Conservation (phyloP, 202 grass and related monocot genomes). For the Zizania palustris region DNA sequence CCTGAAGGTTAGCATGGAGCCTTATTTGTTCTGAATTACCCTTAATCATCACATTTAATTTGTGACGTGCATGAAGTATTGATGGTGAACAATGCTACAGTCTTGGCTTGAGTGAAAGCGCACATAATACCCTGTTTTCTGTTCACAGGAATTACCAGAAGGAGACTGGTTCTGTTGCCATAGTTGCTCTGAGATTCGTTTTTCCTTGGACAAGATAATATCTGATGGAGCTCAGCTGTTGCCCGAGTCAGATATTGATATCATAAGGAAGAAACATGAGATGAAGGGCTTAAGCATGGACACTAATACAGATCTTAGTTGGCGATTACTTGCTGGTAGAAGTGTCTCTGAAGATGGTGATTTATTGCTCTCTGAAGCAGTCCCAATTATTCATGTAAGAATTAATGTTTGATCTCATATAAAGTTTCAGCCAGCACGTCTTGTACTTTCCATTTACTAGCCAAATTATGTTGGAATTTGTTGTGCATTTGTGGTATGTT, state of each 20-base stretch:
- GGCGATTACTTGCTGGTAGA: slow-evolving; percentile 84
- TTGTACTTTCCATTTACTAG: neutral
- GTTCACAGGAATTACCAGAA: slow-evolving; percentile 82
- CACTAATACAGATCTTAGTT: slow-evolving; percentile 59
- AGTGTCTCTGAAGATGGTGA: slow-evolving; percentile 61
- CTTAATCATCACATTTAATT: slow-evolving; percentile 22
- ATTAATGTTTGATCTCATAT: slow-evolving; percentile 3
- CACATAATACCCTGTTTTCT: slow-evolving; percentile 23
- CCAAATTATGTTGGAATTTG: neutral
- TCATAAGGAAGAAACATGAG: slow-evolving; percentile 78
- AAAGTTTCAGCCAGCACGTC: neutral
- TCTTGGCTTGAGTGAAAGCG: slow-evolving; percentile 10
- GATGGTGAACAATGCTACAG: neutral
- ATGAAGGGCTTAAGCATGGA: slow-evolving; percentile 46
- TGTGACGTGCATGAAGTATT: slow-evolving; percentile 31
- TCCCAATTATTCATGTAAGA: slow-evolving; percentile 94
- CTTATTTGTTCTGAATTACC: neutral
- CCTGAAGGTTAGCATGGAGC: slow-evolving; percentile 65
- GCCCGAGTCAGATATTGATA: slow-evolving; percentile 55
- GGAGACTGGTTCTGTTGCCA: slow-evolving; percentile 86
- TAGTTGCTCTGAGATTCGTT: slow-evolving; percentile 64
- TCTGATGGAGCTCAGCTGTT: slow-evolving; percentile 52
- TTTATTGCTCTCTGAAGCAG: slow-evolving; percentile 70
- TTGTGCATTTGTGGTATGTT: neutral
- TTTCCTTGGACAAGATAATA: slow-evolving; percentile 74